phyloP scores from a whole-genome alignment of 78 protist genomes.

The Dictyostelium brefeldianum region DNA sequence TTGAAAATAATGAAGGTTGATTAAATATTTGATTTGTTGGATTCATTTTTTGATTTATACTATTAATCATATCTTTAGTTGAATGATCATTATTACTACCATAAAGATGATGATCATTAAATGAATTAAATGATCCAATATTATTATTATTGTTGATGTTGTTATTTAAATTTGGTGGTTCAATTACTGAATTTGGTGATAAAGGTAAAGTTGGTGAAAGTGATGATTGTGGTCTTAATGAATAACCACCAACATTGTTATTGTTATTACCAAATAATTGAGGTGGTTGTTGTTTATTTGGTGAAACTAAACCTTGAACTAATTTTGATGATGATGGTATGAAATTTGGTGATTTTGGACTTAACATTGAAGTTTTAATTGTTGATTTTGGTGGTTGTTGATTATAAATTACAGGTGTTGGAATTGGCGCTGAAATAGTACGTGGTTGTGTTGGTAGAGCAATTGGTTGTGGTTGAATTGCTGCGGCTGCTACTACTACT shows the following conservation, averaged over 20 bases:
- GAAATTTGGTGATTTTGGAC: slow-evolving; percentile 77
- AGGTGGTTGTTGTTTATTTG: too few relatives aligned
- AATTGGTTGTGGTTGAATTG: slow-evolving; percentile 1
- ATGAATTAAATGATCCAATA: neutral
- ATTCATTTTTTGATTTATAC: slow-evolving; percentile 2
- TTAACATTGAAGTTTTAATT: slow-evolving; percentile 15
- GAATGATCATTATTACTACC: neutral
- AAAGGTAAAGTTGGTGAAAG: neutral
- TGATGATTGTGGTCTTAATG: neutral
- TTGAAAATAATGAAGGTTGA: neutral
- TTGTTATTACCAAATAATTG: neutral
- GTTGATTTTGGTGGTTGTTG: slow-evolving; percentile 32
- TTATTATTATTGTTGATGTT: neutral
- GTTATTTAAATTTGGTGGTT: neutral
- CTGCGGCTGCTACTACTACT: neutral
- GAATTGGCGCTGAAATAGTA: neutral
- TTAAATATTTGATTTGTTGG: slow-evolving; percentile 11
- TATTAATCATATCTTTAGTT: neutral
- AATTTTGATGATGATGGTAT: slow-evolving; percentile 2
- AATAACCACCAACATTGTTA: neutral
- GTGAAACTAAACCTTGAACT: neutral
- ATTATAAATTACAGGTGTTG: neutral
- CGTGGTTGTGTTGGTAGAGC: neutral
- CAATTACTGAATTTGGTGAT: neutral
- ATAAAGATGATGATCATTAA: neutral